Conservation (phyloP, 2,329 filamentous ascomycete genomes). For the Hypoxylon sp. region DNA sequence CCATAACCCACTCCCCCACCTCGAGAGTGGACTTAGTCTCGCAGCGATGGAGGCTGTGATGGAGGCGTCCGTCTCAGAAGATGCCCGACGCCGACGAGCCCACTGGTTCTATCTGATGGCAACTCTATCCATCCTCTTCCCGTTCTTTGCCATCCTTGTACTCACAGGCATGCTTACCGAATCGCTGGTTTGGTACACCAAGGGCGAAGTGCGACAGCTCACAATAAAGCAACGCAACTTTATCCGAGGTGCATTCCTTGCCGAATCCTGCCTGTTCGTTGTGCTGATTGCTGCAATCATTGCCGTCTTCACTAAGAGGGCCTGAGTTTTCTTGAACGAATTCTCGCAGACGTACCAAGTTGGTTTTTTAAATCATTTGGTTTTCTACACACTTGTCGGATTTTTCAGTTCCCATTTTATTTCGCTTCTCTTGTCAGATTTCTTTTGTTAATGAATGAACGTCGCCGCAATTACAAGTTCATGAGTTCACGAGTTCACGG, state of each 20-base stretch:
- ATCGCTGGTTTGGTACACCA: slow-evolving; percentile 62
- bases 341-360: background rate
- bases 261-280: slow-evolving; percentile 37
- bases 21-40: slow-evolving; percentile 27
- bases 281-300: slow-evolving; percentile 35
- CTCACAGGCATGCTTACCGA: slow-evolving; percentile 59
- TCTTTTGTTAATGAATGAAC: background rate
- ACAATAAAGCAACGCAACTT: slow-evolving; percentile 53
- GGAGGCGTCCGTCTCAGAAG: slow-evolving; percentile 41
- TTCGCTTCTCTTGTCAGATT: background rate
- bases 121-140: slow-evolving; percentile 57
- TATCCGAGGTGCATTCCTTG: slow-evolving; percentile 46
- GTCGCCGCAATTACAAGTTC: background rate
- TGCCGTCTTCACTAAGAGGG: slow-evolving; percentile 39
- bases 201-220: slow-evolving; percentile 58
- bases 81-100: slow-evolving; percentile 50
- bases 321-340: slow-evolving; percentile 1
- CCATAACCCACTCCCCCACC: background rate
- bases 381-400: background rate
- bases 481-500: background rate
- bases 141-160: slow-evolving; percentile 60
- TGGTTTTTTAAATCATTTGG: background rate
- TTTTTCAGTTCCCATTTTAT: background rate
- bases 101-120: slow-evolving; percentile 56
- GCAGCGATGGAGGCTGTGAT: slow-evolving; percentile 6